Percentiles rank a stretch among this genome's conserved stretches.
Conservation (phyloP, 192 early-diverging fungal species). For the Backusella macrospora region DNA sequence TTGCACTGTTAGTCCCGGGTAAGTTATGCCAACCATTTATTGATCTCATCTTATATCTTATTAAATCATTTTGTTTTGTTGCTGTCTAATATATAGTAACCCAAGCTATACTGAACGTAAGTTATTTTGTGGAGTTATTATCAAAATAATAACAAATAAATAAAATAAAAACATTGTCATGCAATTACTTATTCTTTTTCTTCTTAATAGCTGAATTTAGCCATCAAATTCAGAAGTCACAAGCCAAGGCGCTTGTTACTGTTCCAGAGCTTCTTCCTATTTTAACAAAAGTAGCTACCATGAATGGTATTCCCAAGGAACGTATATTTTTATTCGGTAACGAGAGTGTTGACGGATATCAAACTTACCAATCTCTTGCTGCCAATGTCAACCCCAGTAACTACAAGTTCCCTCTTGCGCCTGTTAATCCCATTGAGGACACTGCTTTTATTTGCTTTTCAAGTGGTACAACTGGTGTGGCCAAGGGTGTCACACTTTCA, state of each 20-base stretch:
- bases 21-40: conserved; percentile 26
- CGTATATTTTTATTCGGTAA: conserved; percentile 53
- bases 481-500: conserved; percentile 85
- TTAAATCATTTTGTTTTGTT: background rate
- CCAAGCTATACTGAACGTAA: conserved; percentile 15
- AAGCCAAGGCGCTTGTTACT: conserved; percentile 72
- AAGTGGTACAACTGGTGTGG: conserved; percentile 63
- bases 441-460: conserved; percentile 72
- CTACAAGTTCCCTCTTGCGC: conserved; percentile 20
- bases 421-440: conserved; percentile 5
- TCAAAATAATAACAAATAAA: too few species aligned
- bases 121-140: background rate
- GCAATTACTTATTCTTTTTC: background rate
- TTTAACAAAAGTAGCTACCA: conserved; percentile 42
- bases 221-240: conserved; percentile 71
- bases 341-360: conserved; percentile 26
- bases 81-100: background rate
- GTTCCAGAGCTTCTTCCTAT: conserved; percentile 31
- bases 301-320: conserved; percentile 35
- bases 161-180: background rate
- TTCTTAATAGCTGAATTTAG: conserved; percentile 46
- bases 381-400: conserved; percentile 29
- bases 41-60: background rate
- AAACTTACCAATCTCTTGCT: conserved; percentile 28
- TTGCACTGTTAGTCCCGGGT: conserved; percentile 68